Evolutionary conservation across 2,329 filamentous ascomycete genomes (phyloP), one percentile per base, ranked within the genome.

Genomic region (Trichocomaceae sp.): DNA sequence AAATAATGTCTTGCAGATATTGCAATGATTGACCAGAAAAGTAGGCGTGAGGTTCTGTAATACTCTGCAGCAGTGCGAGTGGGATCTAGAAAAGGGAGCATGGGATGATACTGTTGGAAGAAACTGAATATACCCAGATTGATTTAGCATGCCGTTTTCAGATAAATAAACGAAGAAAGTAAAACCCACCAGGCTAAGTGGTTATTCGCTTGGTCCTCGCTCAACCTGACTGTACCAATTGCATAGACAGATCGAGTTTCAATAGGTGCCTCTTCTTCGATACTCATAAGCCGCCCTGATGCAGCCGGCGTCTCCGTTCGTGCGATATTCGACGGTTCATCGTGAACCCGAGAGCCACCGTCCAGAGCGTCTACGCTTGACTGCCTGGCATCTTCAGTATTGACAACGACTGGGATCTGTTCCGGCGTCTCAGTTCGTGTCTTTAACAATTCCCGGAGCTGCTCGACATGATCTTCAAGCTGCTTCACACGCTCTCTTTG

Each of bases 21-120:
- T 31, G 49, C 33, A 26, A 51, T 51, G 15, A 51, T 41, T 5
- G 49, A 51, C 49, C 49, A 51, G n/a, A 51, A 51, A 8, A 51
- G 49, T 42, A 51, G 37, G 17, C 22, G 33, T 15, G 49, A 51
- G 13, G 29, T 19, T 44, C 26, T 33, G 37, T 51, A 51, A 31
- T 51, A 44, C 20, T 51, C 49, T 20, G 37, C 37, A 15, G 49
- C 35, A 8, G 3, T 42, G 42, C 29, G 37, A 17, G 49, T 44
- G 17, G 23, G 15, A 7, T 51, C 37, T 26, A 51, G 49, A 26
- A 51, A 44, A 8, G 49, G 49, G 22, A 51, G 29, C n/a, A 51
- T 42, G 12, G 37, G 49, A 44, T 51, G 49, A 31, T 51, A 51
- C 9, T 44, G 42, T 26, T 51, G 19, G 19, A 51, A 51, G 39